Evolutionary conservation across 192 early-diverging fungal genomes (phyloP).

Genomic region (Rhizophagus clarus): DNA sequence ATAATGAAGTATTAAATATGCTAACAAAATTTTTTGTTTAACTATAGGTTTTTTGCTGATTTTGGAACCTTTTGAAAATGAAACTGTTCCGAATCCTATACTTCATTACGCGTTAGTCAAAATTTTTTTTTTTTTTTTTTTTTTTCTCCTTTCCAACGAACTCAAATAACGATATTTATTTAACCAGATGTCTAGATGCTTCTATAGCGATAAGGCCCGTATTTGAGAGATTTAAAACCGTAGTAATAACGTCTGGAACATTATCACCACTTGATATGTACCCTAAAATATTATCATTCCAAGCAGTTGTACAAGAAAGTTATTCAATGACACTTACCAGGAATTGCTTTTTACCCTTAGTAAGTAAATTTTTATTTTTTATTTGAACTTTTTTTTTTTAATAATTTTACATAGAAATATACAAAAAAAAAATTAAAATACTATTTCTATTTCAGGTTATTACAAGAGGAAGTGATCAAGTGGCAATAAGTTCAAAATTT

Average conservation of each 20-base stretch:
- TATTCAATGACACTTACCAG: slow-evolving; percentile 96
- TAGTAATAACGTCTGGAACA: slow-evolving; percentile 99
- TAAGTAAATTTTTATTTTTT: slow-evolving; percentile 37
- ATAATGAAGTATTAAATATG: neutral
- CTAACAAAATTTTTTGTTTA: neutral
- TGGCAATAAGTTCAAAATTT: slow-evolving; percentile 95
- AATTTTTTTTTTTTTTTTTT: too few relatives aligned
- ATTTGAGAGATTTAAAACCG: slow-evolving; percentile 93
- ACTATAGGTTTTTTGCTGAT: slow-evolving; percentile 81
- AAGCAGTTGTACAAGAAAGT: slow-evolving; percentile 84
- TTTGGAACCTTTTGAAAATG: slow-evolving; percentile 96
- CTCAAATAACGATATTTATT: neutral
- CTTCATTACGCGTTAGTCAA: slow-evolving; percentile 76
- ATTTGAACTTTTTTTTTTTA: neutral
- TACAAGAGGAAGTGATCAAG: slow-evolving; percentile 97
- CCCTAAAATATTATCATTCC: slow-evolving; percentile 90
- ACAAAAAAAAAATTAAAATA: too few relatives aligned
- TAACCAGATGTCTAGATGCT: slow-evolving; percentile 86
- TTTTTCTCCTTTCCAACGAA: neutral
- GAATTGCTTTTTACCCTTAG: slow-evolving; percentile 95
- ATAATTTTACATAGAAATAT: too few relatives aligned
- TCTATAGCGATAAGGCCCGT: slow-evolving; percentile 95
- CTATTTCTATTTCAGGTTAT: slow-evolving; percentile 60
- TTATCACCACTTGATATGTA: slow-evolving; percentile 98
- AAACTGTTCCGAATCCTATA: slow-evolving; percentile 94